Evolutionary conservation across 305 asterid species (phyloP).

Genomic region (Fraxinus xanthoxyloides): DNA sequence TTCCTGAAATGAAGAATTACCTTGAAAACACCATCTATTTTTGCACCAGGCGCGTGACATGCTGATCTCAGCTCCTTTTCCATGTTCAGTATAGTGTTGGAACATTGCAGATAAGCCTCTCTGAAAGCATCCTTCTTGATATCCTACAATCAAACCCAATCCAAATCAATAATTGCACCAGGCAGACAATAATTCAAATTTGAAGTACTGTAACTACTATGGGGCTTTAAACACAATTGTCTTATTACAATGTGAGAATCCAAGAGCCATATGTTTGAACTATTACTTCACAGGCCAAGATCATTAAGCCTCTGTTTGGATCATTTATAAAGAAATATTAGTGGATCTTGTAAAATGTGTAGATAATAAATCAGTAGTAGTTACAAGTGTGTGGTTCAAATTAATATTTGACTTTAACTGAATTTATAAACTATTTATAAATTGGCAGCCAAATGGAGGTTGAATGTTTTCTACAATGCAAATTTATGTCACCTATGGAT

Average conservation of each 20-base stretch:
- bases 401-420: not conserved
- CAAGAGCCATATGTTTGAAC: not conserved
- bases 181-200: not conserved
- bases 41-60: constrained; percentile 77
- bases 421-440: too few relatives aligned
- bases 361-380: not conserved
- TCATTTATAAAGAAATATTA: not conserved
- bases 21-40: constrained; percentile 70
- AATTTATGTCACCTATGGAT: not conserved
- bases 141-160: constrained; percentile 55
- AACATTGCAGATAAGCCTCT: constrained; percentile 79
- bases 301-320: not conserved
- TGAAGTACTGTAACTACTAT: not conserved
- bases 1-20: constrained; percentile 33
- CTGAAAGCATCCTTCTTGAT: constrained; percentile 81
- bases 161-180: constrained; percentile 22
- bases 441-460: not conserved
- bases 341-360: not conserved
- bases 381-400: not conserved
- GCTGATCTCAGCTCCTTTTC: constrained; percentile 81
- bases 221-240: not conserved
- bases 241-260: not conserved
- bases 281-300: constrained; percentile 4
- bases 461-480: not conserved
- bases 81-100: constrained; percentile 77